A percentile compares a stretch with the other conserved stretches of the same genome.
Evolutionary conservation across 192 early-diverging fungal genomes (phyloP).

Genomic region (Gigaspora rosea): DNA sequence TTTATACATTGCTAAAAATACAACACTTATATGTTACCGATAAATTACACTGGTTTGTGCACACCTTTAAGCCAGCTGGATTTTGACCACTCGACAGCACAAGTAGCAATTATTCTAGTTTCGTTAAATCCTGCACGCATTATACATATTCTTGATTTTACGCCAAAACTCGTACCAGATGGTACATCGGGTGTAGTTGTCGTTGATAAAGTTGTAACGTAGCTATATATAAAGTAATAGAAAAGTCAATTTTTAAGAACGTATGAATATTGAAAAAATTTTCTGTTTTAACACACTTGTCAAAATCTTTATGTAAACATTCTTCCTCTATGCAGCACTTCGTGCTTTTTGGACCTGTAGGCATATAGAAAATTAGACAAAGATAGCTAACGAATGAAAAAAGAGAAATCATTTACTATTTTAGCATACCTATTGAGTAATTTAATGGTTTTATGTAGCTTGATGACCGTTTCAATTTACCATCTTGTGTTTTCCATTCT

Average conservation of each 20-base stretch:
- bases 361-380: neutral
- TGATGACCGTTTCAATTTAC: constrained; percentile 30
- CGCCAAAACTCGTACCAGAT: constrained; percentile 52
- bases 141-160: constrained; percentile 59
- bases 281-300: constrained; percentile 36
- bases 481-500: constrained; percentile 34
- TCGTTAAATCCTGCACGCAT: constrained; percentile 50
- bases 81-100: constrained; percentile 56
- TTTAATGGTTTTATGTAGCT: constrained; percentile 47
- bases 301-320: constrained; percentile 48
- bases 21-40: neutral
- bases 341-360: constrained; percentile 54
- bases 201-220: constrained; percentile 47
- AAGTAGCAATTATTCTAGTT: constrained; percentile 51
- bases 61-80: constrained; percentile 25
- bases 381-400: neutral
- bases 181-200: constrained; percentile 62
- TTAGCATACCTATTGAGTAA: constrained; percentile 40
- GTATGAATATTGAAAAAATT: neutral
- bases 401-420: neutral
- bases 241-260: neutral
- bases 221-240: neutral
- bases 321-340: constrained; percentile 56
- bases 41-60: neutral
- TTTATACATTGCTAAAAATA: neutral